Conservation (phyloP, 306 rosid species). For the Trichosanthes truncata region DNA sequence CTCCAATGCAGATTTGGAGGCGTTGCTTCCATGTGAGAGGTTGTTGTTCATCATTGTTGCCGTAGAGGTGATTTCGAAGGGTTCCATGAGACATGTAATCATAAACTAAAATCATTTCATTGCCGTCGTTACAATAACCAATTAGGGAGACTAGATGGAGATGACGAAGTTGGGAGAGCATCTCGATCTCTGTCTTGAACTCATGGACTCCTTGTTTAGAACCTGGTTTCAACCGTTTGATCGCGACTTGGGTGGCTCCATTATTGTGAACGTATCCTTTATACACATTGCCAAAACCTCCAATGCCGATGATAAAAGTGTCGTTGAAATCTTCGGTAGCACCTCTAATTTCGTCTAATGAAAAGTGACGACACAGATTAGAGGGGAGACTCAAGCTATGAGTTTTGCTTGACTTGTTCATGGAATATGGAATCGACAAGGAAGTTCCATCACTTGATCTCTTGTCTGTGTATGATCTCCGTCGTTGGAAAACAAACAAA, state of each 20-base stretch:
- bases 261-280: conserved; percentile 9
- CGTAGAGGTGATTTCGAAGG: conserved; percentile 9
- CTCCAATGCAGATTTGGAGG: background rate
- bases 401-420: background rate
- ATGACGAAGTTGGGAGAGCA: too few species aligned
- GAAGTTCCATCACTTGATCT: background rate
- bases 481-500: background rate
- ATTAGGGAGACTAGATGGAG: too few species aligned
- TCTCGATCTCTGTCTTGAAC: conserved; percentile 17
- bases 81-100: background rate
- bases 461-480: background rate
- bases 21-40: too few species aligned
- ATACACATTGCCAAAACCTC: conserved; percentile 34
- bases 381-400: conserved; percentile 6
- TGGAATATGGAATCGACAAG: background rate
- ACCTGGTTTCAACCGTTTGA: conserved; percentile 12
- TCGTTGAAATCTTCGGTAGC: conserved; percentile 22
- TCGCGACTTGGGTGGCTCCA: background rate
- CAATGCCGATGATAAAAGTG: conserved; percentile 14
- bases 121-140: too few species aligned
- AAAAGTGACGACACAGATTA: conserved; percentile 14
- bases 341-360: conserved; percentile 16
- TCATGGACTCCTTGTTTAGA: conserved; percentile 24
- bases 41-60: background rate
- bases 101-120: conserved; percentile 22